Percentiles rank a stretch among this genome's conserved stretches.
phyloP scores from a whole-genome alignment of 2,329 filamentous ascomycete species.

The Rutstroemia sp. region DNA sequence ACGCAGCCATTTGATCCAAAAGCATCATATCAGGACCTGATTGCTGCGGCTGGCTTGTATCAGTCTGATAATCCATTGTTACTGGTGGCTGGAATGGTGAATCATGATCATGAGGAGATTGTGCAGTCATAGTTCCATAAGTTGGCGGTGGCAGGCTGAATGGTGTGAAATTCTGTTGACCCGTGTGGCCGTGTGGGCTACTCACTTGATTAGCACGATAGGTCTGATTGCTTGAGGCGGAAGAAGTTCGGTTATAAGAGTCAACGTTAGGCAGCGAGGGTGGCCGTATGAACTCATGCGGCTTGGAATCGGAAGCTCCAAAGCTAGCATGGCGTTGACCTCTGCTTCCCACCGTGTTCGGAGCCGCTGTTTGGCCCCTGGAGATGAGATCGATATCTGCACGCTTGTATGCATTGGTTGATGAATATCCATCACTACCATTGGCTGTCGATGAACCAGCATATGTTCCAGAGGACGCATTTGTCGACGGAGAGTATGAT shows the following conservation, averaged over 20 bases:
- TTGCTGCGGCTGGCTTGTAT: constrained; percentile 30
- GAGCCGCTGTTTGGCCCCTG: constrained; percentile 17
- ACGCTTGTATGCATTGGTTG: constrained; percentile 21
- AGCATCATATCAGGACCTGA: constrained; percentile 46
- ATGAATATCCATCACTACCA: constrained; percentile 20
- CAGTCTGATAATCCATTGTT: constrained; percentile 24
- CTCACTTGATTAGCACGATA: constrained; percentile 34
- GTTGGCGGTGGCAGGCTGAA: constrained; percentile 57
- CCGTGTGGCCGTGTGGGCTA: constrained; percentile 44
- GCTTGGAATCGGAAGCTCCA: constrained; percentile 24
- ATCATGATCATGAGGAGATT: constrained; percentile 24
- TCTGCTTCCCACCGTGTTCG: constrained; percentile 13
- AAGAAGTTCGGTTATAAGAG: constrained; percentile 45
- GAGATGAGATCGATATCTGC: constrained; percentile 27
- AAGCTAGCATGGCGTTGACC: constrained; percentile 27
- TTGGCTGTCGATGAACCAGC: constrained; percentile 20
- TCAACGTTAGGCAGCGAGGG: constrained; percentile 40
- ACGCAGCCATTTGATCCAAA: constrained; percentile 54
- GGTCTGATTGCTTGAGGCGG: constrained; percentile 42
- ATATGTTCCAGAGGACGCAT: constrained; percentile 25
- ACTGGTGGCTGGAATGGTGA: constrained; percentile 25
- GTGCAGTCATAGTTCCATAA: constrained; percentile 37
- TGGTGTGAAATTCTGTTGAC: constrained; percentile 53
- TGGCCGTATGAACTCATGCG: constrained; percentile 37
- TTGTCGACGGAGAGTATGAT: constrained; percentile 26